Conservation (phyloP, 495 filamentous ascomycete species). For the Halenospora varia region DNA sequence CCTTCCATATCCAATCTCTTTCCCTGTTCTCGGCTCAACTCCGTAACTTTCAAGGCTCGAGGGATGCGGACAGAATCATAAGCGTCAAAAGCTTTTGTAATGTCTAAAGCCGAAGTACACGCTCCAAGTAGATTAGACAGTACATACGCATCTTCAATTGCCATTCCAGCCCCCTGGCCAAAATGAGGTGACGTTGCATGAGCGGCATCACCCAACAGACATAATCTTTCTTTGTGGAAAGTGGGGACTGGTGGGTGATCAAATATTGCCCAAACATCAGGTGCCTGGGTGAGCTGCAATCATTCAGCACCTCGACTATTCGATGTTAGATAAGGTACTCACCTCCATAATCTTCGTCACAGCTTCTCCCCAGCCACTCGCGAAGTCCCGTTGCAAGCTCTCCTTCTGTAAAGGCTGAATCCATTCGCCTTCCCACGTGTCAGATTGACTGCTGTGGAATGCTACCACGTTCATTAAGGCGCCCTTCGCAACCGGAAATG, state of each 20-base stretch:
- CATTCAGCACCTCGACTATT: too few species aligned
- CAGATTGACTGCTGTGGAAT: slow-evolving; percentile 26
- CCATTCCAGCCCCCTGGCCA: slow-evolving; percentile 36
- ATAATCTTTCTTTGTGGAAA: slow-evolving; percentile 28
- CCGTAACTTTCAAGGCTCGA: slow-evolving; percentile 12
- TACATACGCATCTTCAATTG: slow-evolving; percentile 18
- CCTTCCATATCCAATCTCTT: slow-evolving; percentile 5
- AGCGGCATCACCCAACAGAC: slow-evolving; percentile 39
- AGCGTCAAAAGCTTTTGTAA: slow-evolving; percentile 5
- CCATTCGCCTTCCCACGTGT: slow-evolving; percentile 44
- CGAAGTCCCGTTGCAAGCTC: slow-evolving; percentile 50
- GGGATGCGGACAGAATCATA: slow-evolving; percentile 10
- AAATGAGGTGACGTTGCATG: slow-evolving; percentile 39
- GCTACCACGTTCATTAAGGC: slow-evolving; percentile 12
- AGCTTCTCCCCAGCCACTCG: slow-evolving; percentile 42
- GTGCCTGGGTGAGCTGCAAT: slow-evolving; percentile 33
- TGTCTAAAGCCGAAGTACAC: background rate
- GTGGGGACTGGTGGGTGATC: slow-evolving; percentile 50
- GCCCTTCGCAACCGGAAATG: slow-evolving; percentile 60
- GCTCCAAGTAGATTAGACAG: slow-evolving; percentile 13
- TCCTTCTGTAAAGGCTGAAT: slow-evolving; percentile 48
- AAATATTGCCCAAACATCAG: slow-evolving; percentile 60
- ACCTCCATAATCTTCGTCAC: slow-evolving; percentile 43
- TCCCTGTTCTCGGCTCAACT: slow-evolving; percentile 12
- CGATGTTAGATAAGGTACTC: slow-evolving; percentile 11